Base-by-base conservation (phyloP, 148 eudicot species). In the Amaranthus cruentus region DNA sequence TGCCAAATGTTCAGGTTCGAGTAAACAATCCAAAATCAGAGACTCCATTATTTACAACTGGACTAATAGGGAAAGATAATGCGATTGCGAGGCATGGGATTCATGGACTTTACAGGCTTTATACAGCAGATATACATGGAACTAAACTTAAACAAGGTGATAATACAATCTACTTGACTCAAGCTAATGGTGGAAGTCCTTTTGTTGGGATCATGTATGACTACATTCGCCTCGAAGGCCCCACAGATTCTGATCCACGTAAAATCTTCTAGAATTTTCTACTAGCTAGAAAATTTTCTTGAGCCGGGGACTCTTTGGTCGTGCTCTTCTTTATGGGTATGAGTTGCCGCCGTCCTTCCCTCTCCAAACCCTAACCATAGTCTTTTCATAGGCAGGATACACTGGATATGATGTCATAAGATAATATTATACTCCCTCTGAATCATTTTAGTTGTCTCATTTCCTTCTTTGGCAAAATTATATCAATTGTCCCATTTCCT, bases 41-140 rank as follows among this genome's bases (percentile, higher is more conserved):
- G 60, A 83, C 82, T 11, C 96, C 96, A 2, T 50, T 75, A 7
- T 93, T 93, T 63, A 81, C 86, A n/a, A 93, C 81, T 46, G 92
- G 93, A 52, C 55, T 78, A 14, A 86, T 93, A 53, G 96, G 98
- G 60, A 78, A 69, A 21, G 98, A 90, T 12, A 93, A 93, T 55
- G 87, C 94, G 10, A 86, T 93, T 18, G 92, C 94, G 44, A 90
- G 98, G 69, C 98, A 93, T 73, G 98, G 96, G 18, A 90, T 89
- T 77, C 98, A 87, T 63, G 98, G 98, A 43, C 73, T 93, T 10
- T 84, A 90, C 74, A 86, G 90, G 87, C 77, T 89, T 47, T 89
- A 79, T 72, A 81, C 49, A 15, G 86, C 84, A 55, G 89, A 88
- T 21, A 78, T 93, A 62, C 73, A 60, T 3, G 82, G 92, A 4